Percentiles rank a stretch among this genome's conserved stretches.
phyloP scores from a whole-genome alignment of 129 eudicot species.

The Cynara cardunculus region DNA sequence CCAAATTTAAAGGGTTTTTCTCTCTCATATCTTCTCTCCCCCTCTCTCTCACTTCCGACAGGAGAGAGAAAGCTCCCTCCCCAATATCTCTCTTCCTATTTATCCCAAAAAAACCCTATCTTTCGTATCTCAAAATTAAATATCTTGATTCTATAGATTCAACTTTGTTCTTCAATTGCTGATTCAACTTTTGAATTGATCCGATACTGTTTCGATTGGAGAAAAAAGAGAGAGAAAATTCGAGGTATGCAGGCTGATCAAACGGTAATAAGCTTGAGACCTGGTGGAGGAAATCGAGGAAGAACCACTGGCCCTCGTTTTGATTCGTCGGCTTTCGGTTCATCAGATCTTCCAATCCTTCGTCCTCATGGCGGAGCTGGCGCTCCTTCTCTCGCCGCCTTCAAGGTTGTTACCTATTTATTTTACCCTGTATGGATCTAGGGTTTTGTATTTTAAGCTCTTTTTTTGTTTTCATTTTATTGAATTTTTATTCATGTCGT shows the following conservation, averaged over 20 bases:
- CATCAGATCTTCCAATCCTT: constrained; percentile 53
- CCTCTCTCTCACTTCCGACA: constrained; percentile 26
- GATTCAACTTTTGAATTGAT: constrained; percentile 7
- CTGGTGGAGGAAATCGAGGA: constrained; percentile 63
- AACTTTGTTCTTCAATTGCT: constrained; percentile 25
- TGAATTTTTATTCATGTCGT: not conserved
- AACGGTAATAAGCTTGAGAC: constrained; percentile 69
- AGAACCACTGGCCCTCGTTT: constrained; percentile 51
- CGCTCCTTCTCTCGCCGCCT: constrained; percentile 27
- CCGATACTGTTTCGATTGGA: constrained; percentile 9
- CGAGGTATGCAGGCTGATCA: constrained; percentile 82
- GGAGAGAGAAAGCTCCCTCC: constrained; percentile 36
- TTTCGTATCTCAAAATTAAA: not conserved
- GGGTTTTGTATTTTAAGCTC: constrained; percentile 8
- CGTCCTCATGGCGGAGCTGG: constrained; percentile 66
- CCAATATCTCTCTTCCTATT: constrained; percentile 12
- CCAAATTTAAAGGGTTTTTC: constrained; percentile 34
- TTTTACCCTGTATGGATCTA: constrained; percentile 25
- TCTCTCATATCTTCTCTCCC: constrained; percentile 22
- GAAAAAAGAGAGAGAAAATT: not conserved
- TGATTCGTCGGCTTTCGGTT: constrained; percentile 33
- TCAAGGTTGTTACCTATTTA: constrained; percentile 42
- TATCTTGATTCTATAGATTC: constrained; percentile 11
- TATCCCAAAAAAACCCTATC: constrained; percentile 13
- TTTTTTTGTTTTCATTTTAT: not conserved